Evolutionary conservation across 2,329 filamentous ascomycete species (phyloP).

Genomic region (Colletotrichum zoysiae): DNA sequence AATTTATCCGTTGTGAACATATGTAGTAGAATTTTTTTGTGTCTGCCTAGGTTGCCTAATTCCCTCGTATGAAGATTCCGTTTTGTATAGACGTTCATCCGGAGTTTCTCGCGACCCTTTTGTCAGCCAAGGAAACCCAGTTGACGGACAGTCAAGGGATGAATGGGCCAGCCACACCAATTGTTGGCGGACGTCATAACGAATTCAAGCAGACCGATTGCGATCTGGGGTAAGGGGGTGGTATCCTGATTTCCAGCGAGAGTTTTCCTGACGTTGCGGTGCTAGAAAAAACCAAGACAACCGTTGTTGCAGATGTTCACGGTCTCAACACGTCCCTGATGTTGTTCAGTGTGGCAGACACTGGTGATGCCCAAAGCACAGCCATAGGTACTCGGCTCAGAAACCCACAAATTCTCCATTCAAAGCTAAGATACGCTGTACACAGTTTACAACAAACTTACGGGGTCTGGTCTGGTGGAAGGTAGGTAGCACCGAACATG

Average conservation of each 20-base stretch:
- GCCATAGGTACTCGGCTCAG: neutral
- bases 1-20: conserved; percentile 60
- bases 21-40: conserved; percentile 57
- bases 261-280: neutral
- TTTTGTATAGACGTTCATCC: conserved; percentile 6
- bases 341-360: neutral
- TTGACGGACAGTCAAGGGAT: neutral
- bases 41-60: conserved; percentile 41
- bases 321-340: neutral
- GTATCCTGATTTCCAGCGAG: neutral
- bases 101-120: neutral
- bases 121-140: neutral
- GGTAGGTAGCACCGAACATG: conserved; percentile 30
- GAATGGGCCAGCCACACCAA: neutral
- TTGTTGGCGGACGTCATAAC: neutral
- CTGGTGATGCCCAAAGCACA: conserved; percentile 2
- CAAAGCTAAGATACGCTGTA: neutral
- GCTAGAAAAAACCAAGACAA: neutral
- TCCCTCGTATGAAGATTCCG: conserved; percentile 21
- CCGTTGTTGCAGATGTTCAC: neutral
- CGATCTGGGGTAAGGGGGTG: too few species aligned
- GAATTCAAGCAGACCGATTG: neutral
- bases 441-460: neutral
- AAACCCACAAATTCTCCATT: conserved; percentile 10
- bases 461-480: neutral